These are phyloP conservation scores for Basidiobolus meristosporus DNA, from an alignment of 371 early-diverging fungal genomes.

Conservation along the genomic window DNA sequence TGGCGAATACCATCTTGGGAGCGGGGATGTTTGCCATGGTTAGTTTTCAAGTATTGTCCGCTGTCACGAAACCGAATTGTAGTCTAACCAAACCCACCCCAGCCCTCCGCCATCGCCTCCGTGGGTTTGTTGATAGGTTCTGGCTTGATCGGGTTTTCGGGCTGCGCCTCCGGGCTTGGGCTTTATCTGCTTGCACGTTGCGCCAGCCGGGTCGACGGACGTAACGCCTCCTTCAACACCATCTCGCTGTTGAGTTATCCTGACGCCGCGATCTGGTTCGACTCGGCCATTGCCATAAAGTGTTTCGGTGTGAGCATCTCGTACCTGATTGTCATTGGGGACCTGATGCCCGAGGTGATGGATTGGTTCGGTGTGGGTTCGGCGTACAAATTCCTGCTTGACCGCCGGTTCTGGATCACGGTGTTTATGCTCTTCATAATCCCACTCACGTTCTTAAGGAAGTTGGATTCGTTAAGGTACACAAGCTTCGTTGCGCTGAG, in stretches of 20 bases:
- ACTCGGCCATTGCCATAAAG: constrained; percentile 95
- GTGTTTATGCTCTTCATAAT: constrained; percentile 43
- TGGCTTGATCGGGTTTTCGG: constrained; percentile 56
- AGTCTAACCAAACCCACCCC: constrained; percentile 4
- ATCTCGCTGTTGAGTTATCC: constrained; percentile 86
- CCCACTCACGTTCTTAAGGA: constrained; percentile 66
- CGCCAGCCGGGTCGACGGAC: constrained; percentile 47
- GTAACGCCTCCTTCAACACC: constrained; percentile 76
- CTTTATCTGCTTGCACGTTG: constrained; percentile 62
- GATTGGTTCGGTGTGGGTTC: constrained; percentile 8
- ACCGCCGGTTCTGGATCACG: constrained; percentile 74
- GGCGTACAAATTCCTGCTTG: constrained; percentile 14
- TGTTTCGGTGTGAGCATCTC: constrained; percentile 98
- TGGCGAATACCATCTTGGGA: constrained; percentile 88
- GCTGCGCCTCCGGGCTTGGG: constrained; percentile 54
- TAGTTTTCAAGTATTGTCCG: constrained; percentile 6
- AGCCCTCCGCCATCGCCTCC: constrained; percentile 69
- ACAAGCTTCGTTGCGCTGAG: constrained; percentile 82
- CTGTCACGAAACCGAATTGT: neutral
- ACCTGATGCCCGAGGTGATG: constrained; percentile 71
- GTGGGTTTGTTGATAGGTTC: constrained; percentile 75
- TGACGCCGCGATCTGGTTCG: constrained; percentile 72
- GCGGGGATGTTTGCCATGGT: constrained; percentile 96
- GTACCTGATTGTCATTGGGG: constrained; percentile 95
- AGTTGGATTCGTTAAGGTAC: constrained; percentile 86